phyloP scores from a whole-genome alignment of 1,284 basidiomycete species.

The Ustilago bromivora region DNA sequence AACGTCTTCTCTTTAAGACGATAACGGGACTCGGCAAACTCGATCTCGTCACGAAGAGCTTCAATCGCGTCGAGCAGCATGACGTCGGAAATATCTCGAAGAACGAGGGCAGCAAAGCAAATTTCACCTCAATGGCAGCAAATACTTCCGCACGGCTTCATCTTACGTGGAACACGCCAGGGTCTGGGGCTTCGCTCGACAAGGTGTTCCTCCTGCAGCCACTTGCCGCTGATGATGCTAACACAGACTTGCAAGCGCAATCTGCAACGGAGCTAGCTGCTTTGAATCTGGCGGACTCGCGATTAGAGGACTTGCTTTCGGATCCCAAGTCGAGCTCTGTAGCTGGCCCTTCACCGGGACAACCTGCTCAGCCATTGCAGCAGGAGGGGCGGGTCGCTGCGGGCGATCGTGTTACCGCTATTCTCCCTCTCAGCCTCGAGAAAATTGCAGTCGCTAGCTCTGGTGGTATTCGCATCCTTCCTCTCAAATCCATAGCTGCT shows the following conservation, averaged over 20 bases:
- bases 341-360: neutral
- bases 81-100: neutral
- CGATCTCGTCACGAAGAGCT: neutral
- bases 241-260: neutral
- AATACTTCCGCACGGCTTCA: conserved; percentile 11
- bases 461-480: conserved; percentile 21
- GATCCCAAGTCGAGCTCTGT: neutral
- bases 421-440: conserved; percentile 48
- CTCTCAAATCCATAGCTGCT: conserved; percentile 22
- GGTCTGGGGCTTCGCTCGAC: conserved; percentile 25
- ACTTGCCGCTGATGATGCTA: neutral
- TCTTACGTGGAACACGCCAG: conserved; percentile 35
- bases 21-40: conserved; percentile 12
- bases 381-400: neutral
- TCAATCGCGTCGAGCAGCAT: conserved; percentile 10
- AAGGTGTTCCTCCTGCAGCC: conserved; percentile 28
- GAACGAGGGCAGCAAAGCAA: neutral
- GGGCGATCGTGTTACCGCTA: conserved; percentile 19
- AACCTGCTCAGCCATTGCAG: too few relatives aligned
- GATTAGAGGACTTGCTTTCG: conserved; percentile 18
- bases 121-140: neutral
- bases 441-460: conserved; percentile 30
- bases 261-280: conserved; percentile 14
- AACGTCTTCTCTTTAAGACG: conserved; percentile 21
- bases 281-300: conserved; percentile 18